Evolutionary conservation across 805 yeast genomes (phyloP).

Genomic region (Cyberlindnera maclurae): DNA sequence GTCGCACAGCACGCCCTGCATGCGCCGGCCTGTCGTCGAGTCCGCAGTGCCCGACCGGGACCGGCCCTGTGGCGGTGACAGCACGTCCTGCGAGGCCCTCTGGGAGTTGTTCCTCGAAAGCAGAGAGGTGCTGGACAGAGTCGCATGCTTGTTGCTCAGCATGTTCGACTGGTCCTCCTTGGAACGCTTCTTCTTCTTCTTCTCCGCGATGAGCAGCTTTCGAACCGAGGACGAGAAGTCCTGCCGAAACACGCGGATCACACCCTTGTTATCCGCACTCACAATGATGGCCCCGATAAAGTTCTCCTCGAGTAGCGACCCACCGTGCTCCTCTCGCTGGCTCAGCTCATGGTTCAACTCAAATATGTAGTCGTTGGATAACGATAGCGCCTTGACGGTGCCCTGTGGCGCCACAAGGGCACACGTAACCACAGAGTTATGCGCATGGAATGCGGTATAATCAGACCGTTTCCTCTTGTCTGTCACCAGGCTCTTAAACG

Average conservation of each 20-base stretch:
- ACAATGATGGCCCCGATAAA: slow-evolving; percentile 48
- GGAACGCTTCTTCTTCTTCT: slow-evolving; percentile 4
- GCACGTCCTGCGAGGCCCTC: not conserved
- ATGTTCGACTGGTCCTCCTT: slow-evolving; percentile 1
- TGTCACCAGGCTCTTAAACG: slow-evolving; percentile 10
- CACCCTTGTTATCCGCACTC: slow-evolving; percentile 69
- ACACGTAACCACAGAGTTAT: slow-evolving; percentile 63
- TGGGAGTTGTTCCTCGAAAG: slow-evolving; percentile 13
- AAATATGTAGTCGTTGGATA: slow-evolving; percentile 74
- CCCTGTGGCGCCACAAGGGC: slow-evolving; percentile 72
- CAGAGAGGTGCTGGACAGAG: slow-evolving; percentile 13
- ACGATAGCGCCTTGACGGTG: slow-evolving; percentile 55
- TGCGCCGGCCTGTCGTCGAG: slow-evolving; percentile 2
- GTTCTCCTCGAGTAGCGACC: slow-evolving; percentile 22
- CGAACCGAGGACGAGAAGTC: slow-evolving; percentile 56
- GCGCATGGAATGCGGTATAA: slow-evolving; percentile 71
- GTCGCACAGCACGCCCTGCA: not conserved
- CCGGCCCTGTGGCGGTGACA: slow-evolving; percentile 7
- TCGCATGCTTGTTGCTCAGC: slow-evolving; percentile 10
- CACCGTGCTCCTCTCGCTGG: slow-evolving; percentile 3
- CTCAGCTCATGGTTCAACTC: slow-evolving; percentile 39
- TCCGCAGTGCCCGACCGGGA: slow-evolving; percentile 17
- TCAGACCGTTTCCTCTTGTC: slow-evolving; percentile 42
- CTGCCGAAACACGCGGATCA: slow-evolving; percentile 70
- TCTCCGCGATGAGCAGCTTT: slow-evolving; percentile 26